Evolutionary conservation across 306 rosid species (phyloP), one percentile per base, ranked within the genome.

Genomic region (Hippophae gyantsensis): DNA sequence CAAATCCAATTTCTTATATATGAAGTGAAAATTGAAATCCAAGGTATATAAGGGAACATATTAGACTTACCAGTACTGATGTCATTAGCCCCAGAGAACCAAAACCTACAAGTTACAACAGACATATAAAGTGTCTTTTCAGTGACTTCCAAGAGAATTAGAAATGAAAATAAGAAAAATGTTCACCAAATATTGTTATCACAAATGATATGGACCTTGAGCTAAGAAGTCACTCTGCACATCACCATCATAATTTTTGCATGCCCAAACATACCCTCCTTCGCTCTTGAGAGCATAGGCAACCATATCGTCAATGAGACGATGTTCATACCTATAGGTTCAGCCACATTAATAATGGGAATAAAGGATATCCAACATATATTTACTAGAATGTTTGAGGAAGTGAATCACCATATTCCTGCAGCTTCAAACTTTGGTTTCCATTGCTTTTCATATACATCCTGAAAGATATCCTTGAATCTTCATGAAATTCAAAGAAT

Each of bases 241-340:
- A 71, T 87, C 96, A 67, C 98, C 96, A 76, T 87, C 96, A 60
- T 92, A 92, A 67, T 87, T 87, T 72, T 92, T 92, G 95, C 98
- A 92, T 66, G 98, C 96, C 98, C 98, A 92, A 48, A 92, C 98
- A 76, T 92, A 92, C 63, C 96, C 98, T 73, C 98, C 98, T 13
- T 92, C 98, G 55, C 98, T 87, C 84, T 92, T 92, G 63, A 92
- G 77, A 47, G 96, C 96, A 76, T 92, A 92, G 0, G 98, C 98
- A 58, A 92, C 95, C 98, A 92, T 92, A 69, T 92, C 95, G 43
- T 92, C 98, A 44, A 92, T 87, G 68, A 92, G 95, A 14, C 96
- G 92, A 71, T 92, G 98, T 73, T 92, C 98, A 66, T 87, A 92
- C 98, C 98, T 90, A 67, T 43, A 64, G 47, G 61, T 67, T 7